Base-by-base conservation (phyloP, 1,139 yeast genomes). In the Tardiomyces depauwii region DNA sequence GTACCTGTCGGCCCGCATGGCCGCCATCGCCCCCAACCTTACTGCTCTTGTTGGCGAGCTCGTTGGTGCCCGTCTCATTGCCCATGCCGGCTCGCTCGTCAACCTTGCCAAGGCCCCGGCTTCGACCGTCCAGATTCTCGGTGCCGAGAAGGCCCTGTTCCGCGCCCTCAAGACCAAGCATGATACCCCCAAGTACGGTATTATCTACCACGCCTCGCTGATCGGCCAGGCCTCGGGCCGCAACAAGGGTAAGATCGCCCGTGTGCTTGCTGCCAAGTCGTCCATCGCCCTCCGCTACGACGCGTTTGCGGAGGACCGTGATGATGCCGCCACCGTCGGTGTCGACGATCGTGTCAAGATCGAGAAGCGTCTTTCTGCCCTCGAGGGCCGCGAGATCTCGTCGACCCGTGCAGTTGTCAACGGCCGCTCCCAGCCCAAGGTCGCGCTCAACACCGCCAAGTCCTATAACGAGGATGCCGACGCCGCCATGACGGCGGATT, bases 101-200 rank as follows among this genome's bases (percentile, higher is more conserved):
- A 86, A 91, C 56, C 76, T 91, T 61, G 94, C 98, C 53, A 91
- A 91, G 74, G 94, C 95, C 54, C 97, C 99, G 57, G 97, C 99
- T 55, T 91, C 98, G 32, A 91, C 98, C 50, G 87, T 93, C 53
- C 99, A 93, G 76, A 91, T 93, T 61, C 78, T 93, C 65, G 99
- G 99, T 71, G 98, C 99, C 56, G 99, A 93, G 73, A 93, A 93
- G 78, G 98, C 98, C 44, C 76, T 93, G 55, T 93, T 93, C 77
- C 82, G 97, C 73, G 98, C 98, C 52, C 79, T 91, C 65, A 91
- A 91, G 75, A 93, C 99, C 51, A 91, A 91, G 73, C 95, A 89
- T 64, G 94, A 91, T 68, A 93, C 99, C 55, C 99, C 99, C 64
- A 91, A 93, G 71, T 91, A 91, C 66, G 98, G 99, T 71, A 77